Conservation (phyloP, 352 stramenopile genomes). For the Globisporangium acanthophoron region DNA sequence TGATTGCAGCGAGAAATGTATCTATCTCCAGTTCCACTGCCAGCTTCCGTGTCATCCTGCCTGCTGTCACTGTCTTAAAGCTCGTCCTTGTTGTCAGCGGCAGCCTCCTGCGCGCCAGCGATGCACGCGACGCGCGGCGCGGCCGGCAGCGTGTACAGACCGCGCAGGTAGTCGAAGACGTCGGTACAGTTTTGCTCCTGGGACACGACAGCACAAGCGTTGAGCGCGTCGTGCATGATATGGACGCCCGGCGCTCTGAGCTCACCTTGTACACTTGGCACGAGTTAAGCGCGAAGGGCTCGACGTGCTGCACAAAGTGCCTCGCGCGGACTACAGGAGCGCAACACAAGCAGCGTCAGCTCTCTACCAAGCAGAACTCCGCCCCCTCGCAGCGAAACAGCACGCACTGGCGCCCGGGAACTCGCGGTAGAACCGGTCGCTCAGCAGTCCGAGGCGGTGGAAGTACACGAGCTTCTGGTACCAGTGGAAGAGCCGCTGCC, state of each 20-base stretch:
- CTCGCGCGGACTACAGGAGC: constrained; percentile 31
- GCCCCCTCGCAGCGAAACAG: not conserved
- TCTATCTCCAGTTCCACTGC: not conserved
- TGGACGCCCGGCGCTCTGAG: not conserved
- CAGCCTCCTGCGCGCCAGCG: constrained; percentile 11
- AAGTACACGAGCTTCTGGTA: constrained; percentile 75
- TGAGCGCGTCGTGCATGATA: not conserved
- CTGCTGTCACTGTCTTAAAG: not conserved
- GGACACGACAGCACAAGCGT: not conserved
- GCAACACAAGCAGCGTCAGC: not conserved
- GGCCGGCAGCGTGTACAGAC: constrained; percentile 43
- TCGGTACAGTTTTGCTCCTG: constrained; percentile 55
- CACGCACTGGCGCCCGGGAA: constrained; percentile 49
- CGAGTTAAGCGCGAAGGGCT: constrained; percentile 53
- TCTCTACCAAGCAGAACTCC: not conserved
- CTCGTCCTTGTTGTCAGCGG: constrained; percentile 18
- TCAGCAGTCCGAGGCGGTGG: constrained; percentile 59
- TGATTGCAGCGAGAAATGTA: not conserved
- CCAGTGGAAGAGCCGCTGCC: constrained; percentile 61
- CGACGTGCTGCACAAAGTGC: constrained; percentile 60
- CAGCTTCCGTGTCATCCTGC: too few relatives aligned
- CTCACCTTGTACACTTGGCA: constrained; percentile 50
- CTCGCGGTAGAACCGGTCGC: constrained; percentile 57
- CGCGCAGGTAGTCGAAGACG: constrained; percentile 58
- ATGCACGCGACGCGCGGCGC: constrained; percentile 25